These are phyloP conservation scores for Lipomyces spencermartinsiae DNA, from an alignment of 805 yeast species.

Conservation along the genomic window DNA sequence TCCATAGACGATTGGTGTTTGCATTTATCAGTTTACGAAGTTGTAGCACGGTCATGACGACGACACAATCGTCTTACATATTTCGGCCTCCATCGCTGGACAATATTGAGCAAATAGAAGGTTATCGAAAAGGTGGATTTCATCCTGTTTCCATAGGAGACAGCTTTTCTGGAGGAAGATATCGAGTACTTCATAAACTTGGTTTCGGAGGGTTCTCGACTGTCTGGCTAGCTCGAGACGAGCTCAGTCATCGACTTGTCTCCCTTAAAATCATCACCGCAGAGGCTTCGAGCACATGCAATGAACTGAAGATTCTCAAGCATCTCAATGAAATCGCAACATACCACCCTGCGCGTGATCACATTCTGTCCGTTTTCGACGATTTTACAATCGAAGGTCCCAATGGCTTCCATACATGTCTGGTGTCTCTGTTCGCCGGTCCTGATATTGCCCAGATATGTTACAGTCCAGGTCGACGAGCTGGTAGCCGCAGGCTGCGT, in stretches of 20 bases:
- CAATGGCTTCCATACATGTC: conserved; percentile 90
- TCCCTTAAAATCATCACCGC: conserved; percentile 94
- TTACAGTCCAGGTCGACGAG: too few relatives aligned
- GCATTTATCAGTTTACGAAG: too few relatives aligned
- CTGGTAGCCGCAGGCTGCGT: too few relatives aligned
- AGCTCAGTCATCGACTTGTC: conserved; percentile 63
- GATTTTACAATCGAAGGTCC: conserved; percentile 86
- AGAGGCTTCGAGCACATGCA: conserved; percentile 87
- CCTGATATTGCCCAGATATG: background rate
- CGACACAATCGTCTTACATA: too few relatives aligned
- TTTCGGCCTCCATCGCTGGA: too few relatives aligned
- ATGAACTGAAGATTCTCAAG: conserved; percentile 91
- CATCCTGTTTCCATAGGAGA: conserved; percentile 94
- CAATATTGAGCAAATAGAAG: conserved; percentile 50
- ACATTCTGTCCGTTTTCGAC: conserved; percentile 80
- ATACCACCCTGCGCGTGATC: conserved; percentile 79
- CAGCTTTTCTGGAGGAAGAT: conserved; percentile 72
- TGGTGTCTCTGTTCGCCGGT: conserved; percentile 59
- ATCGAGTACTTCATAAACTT: conserved; percentile 80
- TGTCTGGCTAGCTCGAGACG: conserved; percentile 83
- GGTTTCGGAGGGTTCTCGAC: conserved; percentile 99
- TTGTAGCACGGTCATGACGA: too few relatives aligned
- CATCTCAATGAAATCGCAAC: conserved; percentile 67
- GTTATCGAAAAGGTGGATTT: conserved; percentile 91
- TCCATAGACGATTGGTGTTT: too few relatives aligned